Percentiles rank a stretch among this genome's conserved stretches.
These are phyloP conservation scores for Zymoseptoria crescenta DNA, from an alignment of 2,329 filamentous ascomycete genomes.

Conservation along the genomic window DNA sequence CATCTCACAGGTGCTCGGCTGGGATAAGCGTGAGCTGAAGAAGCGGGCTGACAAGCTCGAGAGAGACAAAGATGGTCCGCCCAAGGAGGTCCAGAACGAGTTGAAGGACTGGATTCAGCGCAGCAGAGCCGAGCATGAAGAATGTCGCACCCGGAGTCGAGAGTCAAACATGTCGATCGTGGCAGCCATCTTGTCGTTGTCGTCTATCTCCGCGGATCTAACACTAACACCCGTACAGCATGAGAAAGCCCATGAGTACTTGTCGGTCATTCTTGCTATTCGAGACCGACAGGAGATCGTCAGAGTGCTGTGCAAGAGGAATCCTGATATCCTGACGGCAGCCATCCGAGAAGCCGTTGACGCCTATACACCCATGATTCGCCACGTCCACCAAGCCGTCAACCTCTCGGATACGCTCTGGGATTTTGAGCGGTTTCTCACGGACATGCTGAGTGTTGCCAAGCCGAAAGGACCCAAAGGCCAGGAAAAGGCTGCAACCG, in stretches of 20 bases:
- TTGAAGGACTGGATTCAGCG: constrained; percentile 52
- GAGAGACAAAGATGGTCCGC: constrained; percentile 50
- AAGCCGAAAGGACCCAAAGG: constrained; percentile 28
- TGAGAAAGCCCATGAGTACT: constrained; percentile 58
- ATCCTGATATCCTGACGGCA: constrained; percentile 65
- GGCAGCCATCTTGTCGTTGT: constrained; percentile 53
- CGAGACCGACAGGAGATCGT: constrained; percentile 67
- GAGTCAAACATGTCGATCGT: constrained; percentile 55
- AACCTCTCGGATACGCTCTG: constrained; percentile 63
- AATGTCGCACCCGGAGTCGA: constrained; percentile 49
- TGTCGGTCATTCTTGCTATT: constrained; percentile 61
- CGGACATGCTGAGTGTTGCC: constrained; percentile 57
- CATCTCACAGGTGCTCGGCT: constrained; percentile 62
- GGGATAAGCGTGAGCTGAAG: constrained; percentile 64
- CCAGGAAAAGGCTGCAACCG: constrained; percentile 44
- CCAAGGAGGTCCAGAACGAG: constrained; percentile 53
- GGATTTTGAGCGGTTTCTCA: constrained; percentile 60
- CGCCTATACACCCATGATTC: constrained; percentile 68
- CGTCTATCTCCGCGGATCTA: constrained; percentile 42
- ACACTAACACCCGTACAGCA: constrained; percentile 56
- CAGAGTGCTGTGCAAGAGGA: constrained; percentile 56
- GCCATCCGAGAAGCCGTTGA: constrained; percentile 56
- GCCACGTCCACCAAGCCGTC: constrained; percentile 61
- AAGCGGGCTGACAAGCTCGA: constrained; percentile 59
- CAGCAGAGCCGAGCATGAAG: constrained; percentile 50